A percentile compares a stretch with the other conserved stretches of the same genome.
Conservation (phyloP, 1,284 basidiomycete genomes). For the Pseudozyma tsukubaensis region DNA sequence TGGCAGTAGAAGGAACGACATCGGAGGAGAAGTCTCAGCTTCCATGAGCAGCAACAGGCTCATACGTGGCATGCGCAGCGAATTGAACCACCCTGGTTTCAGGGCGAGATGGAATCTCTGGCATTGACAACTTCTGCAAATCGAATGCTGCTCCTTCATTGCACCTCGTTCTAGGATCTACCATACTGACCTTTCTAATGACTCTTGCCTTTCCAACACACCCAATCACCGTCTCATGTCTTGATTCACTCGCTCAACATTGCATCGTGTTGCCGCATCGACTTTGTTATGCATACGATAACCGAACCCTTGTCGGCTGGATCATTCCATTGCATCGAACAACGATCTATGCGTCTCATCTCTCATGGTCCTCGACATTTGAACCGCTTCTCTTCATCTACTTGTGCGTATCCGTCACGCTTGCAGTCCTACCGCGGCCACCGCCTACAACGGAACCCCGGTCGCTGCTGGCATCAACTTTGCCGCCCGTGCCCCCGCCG, state of each 20-base stretch:
- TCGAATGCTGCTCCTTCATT: no score
- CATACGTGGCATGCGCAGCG: neutral
- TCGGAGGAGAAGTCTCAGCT: neutral
- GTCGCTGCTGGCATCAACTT: conserved; percentile 59
- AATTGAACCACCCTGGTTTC: no score
- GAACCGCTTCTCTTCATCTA: neutral
- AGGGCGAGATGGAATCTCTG: no score
- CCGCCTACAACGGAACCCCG: conserved; percentile 55
- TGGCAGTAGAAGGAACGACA: neutral
- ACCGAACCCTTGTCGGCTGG: no score
- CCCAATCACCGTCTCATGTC: no score
- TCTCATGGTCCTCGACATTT: neutral
- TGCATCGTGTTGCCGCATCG: no score
- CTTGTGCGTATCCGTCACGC: conserved; percentile 30
- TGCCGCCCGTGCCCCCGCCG: conserved; percentile 57
- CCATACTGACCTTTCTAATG: no score
- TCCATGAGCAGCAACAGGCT: neutral
- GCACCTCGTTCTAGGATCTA: no score
- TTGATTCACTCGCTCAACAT: neutral
- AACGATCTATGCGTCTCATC: neutral
- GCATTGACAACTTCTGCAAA: no score
- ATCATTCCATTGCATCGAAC: neutral
- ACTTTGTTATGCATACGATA: neutral
- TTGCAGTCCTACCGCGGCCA: conserved; percentile 54
- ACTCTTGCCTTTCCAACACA: no score